Conservation (phyloP, 768 basidiomycete genomes). For the Cyclocybe cylindracea region DNA sequence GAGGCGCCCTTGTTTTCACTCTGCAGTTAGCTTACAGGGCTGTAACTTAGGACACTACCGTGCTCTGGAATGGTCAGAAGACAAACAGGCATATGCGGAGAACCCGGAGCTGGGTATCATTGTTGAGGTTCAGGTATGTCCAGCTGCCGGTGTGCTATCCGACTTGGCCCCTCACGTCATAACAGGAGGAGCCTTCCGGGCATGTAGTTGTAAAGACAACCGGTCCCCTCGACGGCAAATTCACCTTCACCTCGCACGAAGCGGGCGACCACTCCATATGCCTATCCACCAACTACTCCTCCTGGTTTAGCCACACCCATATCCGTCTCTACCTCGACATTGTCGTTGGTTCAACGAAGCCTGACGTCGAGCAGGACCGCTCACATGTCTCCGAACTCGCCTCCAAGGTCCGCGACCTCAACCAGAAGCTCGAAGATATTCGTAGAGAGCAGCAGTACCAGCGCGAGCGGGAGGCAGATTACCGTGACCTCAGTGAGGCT, state of each 20-base stretch:
- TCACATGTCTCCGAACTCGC: slow-evolving; percentile 83
- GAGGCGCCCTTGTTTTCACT: neutral
- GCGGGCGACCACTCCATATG: slow-evolving; percentile 98
- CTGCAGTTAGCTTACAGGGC: neutral
- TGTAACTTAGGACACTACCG: slow-evolving; percentile 77
- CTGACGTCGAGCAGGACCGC: slow-evolving; percentile 86
- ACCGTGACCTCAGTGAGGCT: slow-evolving; percentile 82
- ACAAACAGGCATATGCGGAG: slow-evolving; percentile 60
- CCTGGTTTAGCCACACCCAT: slow-evolving; percentile 85
- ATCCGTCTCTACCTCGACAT: slow-evolving; percentile 95
- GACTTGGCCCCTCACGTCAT: neutral
- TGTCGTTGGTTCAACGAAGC: slow-evolving; percentile 83
- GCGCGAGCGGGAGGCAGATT: slow-evolving; percentile 91
- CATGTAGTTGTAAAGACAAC: slow-evolving; percentile 85
- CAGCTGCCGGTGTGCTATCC: neutral
- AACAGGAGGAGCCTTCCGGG: slow-evolving; percentile 82
- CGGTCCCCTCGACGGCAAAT: slow-evolving; percentile 88
- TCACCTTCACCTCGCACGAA: slow-evolving; percentile 98
- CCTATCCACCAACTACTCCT: slow-evolving; percentile 88
- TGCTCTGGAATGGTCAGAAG: slow-evolving; percentile 89
- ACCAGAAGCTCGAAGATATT: slow-evolving; percentile 90
- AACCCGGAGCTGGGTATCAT: slow-evolving; percentile 85
- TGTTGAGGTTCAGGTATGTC: slow-evolving; percentile 81
- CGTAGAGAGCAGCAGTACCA: slow-evolving; percentile 97
- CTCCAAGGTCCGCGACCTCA: slow-evolving; percentile 86